Evolutionary conservation across 116 monocot species (phyloP), one percentile per base, ranked within the genome.

Genomic region (Iris pallida): DNA sequence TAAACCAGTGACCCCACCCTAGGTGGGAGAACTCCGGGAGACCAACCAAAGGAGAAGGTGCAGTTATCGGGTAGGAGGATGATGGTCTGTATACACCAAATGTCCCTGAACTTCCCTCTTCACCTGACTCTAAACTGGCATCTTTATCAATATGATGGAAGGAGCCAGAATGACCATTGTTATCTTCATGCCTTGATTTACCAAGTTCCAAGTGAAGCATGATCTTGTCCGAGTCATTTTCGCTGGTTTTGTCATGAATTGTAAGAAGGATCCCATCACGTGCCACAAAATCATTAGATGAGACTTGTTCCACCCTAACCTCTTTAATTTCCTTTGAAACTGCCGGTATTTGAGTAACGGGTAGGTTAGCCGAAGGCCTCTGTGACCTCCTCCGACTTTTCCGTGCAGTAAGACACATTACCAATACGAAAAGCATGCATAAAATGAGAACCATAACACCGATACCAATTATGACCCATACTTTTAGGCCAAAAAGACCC

Each of bases 1-100:
- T 89, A 76, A 89, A 89, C 89, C 89, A 89, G 53, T 89, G 85
- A 53, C 89, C 89, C 89, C 89, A 89, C 53, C 89, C 89, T 70
- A 89, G 82, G 43, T 85, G 82, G 20, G 89, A 89, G 70, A 89
- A 80, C 75, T 89, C 89, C 2, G 89, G 89, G 16, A 89, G 85
- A 19, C 89, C 89, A 15, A 61, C 66, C 63, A 89, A 70, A 66
- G 89, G 89, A 61, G 89, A 89, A 56, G 89, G 85, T 9, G 85
- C 79, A 61, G 82, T 73, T 72, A 85, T 65, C 7, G 81, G 71
- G 66, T 77, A 48, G 30, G 79, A 70, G 59, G 64, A 76, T 43
- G 61, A 69, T 42, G 68, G 63, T 55, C 69, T 69, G 12, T 64
- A 20, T 42, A 20, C 56, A 55, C 45, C 69, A 64, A 59, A 47